Percentiles rank a stretch among this genome's conserved stretches.
Conservation (phyloP, 495 filamentous ascomycete genomes). For the Penicillium soppii region DNA sequence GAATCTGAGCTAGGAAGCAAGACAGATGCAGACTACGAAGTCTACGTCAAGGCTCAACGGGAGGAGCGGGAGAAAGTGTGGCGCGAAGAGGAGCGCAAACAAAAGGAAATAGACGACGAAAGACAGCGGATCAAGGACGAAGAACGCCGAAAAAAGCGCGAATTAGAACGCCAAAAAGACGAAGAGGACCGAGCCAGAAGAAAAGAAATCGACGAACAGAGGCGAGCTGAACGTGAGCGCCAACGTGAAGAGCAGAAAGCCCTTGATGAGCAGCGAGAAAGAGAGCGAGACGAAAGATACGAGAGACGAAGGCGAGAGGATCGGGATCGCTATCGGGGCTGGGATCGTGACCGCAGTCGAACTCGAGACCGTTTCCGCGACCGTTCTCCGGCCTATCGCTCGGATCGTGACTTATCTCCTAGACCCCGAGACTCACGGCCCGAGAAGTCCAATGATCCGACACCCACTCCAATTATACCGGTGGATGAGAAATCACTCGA, state of each 20-base stretch:
- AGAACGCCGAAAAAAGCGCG: slow-evolving; percentile 63
- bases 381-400: slow-evolving; percentile 36
- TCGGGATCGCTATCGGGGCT: slow-evolving; percentile 43
- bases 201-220: slow-evolving; percentile 50
- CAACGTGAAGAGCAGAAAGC: slow-evolving; percentile 50
- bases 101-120: slow-evolving; percentile 64
- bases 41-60: slow-evolving; percentile 64
- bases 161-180: slow-evolving; percentile 59
- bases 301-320: slow-evolving; percentile 48
- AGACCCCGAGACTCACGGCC: slow-evolving; percentile 36
- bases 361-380: slow-evolving; percentile 37
- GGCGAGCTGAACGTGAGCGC: slow-evolving; percentile 57
- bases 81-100: slow-evolving; percentile 62
- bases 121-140: slow-evolving; percentile 62
- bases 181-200: slow-evolving; percentile 56
- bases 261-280: slow-evolving; percentile 52
- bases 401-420: slow-evolving; percentile 40
- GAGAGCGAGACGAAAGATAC: slow-evolving; percentile 54
- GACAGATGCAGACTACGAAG: slow-evolving; percentile 79
- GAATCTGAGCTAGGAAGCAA: slow-evolving; percentile 72
- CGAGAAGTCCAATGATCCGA: slow-evolving; percentile 44
- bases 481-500: slow-evolving; percentile 60
- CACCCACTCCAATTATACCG: slow-evolving; percentile 35
- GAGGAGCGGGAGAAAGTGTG: slow-evolving; percentile 63
- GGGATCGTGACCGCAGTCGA: slow-evolving; percentile 40